Evolutionary conservation across 140 eudicot species (phyloP).

Genomic region (Anethum foeniculum): DNA sequence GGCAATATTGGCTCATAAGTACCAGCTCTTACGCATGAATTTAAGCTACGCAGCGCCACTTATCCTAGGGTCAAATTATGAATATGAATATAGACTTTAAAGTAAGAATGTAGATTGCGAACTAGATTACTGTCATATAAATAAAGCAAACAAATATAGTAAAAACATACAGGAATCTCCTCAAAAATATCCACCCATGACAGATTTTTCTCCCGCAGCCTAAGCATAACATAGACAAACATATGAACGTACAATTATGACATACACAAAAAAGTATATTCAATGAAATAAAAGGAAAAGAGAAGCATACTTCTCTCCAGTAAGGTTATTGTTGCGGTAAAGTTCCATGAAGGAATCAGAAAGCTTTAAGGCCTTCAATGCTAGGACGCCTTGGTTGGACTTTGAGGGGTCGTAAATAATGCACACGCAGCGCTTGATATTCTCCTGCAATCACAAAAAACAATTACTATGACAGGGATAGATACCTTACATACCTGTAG

Average conservation of each 20-base stretch:
- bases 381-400: conserved; percentile 88
- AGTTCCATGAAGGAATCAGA: conserved; percentile 99
- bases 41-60: background rate
- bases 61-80: background rate
- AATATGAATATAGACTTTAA: background rate
- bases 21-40: background rate
- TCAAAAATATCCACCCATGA: conserved; percentile 97
- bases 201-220: conserved; percentile 92
- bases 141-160: background rate
- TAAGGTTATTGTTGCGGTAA: conserved; percentile 70
- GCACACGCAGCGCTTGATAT: conserved; percentile 95
- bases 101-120: background rate
- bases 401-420: conserved; percentile 93
- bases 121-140: background rate
- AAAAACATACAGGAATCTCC: conserved; percentile 84
- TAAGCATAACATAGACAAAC: conserved; percentile 10
- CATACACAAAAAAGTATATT: background rate
- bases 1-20: background rate
- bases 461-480: background rate
- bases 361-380: conserved; percentile 91
- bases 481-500: background rate
- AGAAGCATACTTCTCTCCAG: conserved; percentile 77
- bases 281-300: background rate
- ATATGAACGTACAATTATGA: background rate
- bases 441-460: conserved; percentile 51